Conservation (phyloP, 2,329 filamentous ascomycete genomes). For the Canariomyces notabilis region DNA sequence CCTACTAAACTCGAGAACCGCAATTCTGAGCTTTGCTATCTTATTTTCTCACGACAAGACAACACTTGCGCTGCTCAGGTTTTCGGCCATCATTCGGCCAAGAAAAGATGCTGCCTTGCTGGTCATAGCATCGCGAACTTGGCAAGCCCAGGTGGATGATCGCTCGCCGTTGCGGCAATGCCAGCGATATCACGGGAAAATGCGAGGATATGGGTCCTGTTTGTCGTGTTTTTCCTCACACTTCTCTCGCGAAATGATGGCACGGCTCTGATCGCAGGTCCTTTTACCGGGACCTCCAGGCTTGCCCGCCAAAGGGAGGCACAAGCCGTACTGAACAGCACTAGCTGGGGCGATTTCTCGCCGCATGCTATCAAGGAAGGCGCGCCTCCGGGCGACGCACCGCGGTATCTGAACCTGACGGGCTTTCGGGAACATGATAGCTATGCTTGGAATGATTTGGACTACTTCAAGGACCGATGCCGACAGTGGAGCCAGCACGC, state of each 20-base stretch:
- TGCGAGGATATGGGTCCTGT: slow-evolving; percentile 38
- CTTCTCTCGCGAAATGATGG: slow-evolving; percentile 37
- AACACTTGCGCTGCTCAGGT: too few relatives aligned
- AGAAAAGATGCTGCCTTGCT: slow-evolving; percentile 1
- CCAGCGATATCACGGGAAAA: slow-evolving; percentile 40
- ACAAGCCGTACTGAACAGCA: slow-evolving; percentile 49
- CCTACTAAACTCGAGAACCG: too few relatives aligned
- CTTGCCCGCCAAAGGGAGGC: slow-evolving; percentile 49
- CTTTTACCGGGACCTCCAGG: slow-evolving; percentile 40
- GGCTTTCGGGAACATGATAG: slow-evolving; percentile 70
- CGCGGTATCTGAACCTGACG: slow-evolving; percentile 62
- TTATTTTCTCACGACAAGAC: too few relatives aligned
- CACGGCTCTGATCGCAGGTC: slow-evolving; percentile 39
- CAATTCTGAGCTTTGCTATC: too few relatives aligned
- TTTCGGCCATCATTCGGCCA: neutral
- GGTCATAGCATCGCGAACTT: neutral
- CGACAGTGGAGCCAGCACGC: slow-evolving; percentile 55
- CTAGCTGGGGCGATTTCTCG: slow-evolving; percentile 56
- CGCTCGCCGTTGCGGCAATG: slow-evolving; percentile 7
- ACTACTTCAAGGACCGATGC: slow-evolving; percentile 60
- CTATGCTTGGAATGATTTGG: slow-evolving; percentile 73
- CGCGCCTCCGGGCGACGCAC: slow-evolving; percentile 25
- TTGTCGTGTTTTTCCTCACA: slow-evolving; percentile 41
- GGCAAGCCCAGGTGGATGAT: neutral
- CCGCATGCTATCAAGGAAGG: slow-evolving; percentile 31